Conservation (phyloP, 495 filamentous ascomycete species). For the Thozetella sp. region DNA sequence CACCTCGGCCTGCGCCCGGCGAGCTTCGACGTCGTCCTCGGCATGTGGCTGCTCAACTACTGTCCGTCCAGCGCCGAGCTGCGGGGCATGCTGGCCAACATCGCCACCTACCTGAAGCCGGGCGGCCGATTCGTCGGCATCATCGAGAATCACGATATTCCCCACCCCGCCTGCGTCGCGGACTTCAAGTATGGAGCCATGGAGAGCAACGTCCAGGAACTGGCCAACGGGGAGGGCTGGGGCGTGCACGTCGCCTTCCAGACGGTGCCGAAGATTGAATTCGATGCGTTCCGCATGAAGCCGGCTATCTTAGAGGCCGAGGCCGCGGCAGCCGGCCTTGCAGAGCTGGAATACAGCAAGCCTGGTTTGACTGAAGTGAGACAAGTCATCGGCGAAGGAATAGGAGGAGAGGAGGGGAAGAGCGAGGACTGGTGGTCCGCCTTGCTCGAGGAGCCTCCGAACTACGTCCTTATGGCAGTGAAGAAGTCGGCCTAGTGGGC, state of each 20-base stretch:
- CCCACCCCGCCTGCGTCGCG: neutral
- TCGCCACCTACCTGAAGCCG: neutral
- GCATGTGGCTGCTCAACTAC: slow-evolving; percentile 3
- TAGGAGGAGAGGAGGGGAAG: neutral
- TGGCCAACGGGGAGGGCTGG: neutral
- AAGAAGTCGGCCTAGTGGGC: no score
- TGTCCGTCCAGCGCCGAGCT: neutral
- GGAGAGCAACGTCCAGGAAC: neutral
- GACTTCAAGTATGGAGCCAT: neutral
- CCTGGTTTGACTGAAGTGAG: neutral
- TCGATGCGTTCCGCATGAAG: neutral
- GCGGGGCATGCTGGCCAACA: neutral
- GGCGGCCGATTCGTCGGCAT: neutral
- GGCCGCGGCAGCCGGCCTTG: neutral
- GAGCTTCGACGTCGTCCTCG: neutral
- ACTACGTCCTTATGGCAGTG: no score
- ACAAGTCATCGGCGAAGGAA: neutral
- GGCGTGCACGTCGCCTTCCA: neutral
- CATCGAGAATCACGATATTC: slow-evolving; percentile 1
- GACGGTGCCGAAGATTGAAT: neutral
- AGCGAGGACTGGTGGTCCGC: neutral
- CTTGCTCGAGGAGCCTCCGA: neutral
- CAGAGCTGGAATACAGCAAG: neutral
- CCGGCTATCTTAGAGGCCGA: neutral
- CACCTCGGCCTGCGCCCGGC: neutral